Base-by-base conservation (phyloP, 1,139 yeast species). In the Tardiomyces digboiensis region DNA sequence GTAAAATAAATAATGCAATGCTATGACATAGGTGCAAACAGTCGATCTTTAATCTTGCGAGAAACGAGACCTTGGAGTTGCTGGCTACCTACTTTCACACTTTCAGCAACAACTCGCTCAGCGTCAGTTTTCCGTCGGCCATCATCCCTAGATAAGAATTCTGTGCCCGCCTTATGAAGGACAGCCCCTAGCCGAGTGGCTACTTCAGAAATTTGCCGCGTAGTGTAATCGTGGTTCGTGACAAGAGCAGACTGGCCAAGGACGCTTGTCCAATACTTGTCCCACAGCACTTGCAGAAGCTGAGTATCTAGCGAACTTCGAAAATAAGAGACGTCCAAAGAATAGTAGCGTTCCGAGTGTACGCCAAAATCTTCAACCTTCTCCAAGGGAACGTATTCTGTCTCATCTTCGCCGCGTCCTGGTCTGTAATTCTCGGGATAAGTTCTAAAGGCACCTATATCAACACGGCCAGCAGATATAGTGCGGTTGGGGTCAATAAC, bases 381-480 rank as follows among this genome's bases (percentile, higher is more conserved):
- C 18, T 21, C 16, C 2, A 19, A n/a, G 13, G 41, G 39, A n/a
- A 39, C 22, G 16, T 7, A 14, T 14, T 14, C 13, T n/a, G 10
- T 19, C 2, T 29, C 33, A 10, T 14, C 19, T 5, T 8, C 19
- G 21, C 4, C 22, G 36, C 3, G 49, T 3, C 57, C 45, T 8
- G 60, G 58, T 21, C 52, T 52, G 43, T 60, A 58, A 10, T 67
- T 70, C 37, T 72, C 75, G 0, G 87, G 82, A 52, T 71, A 79
- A 0, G 97, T 87, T 58, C 97, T 67, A 58, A 89, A 91, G 0
- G 97, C 97, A 0, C 97, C 97, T 47, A 91, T 83, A 43, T 86
- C 95, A 19, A 88, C 82, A 49, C 71, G 74, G 0, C 84, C 84
- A 39, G 80, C 78, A 14, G 74, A 66, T 5, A 70, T 59, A 0